Base-by-base conservation (phyloP, 495 filamentous ascomycete genomes). In the Penicillium cosmopolitanum region DNA sequence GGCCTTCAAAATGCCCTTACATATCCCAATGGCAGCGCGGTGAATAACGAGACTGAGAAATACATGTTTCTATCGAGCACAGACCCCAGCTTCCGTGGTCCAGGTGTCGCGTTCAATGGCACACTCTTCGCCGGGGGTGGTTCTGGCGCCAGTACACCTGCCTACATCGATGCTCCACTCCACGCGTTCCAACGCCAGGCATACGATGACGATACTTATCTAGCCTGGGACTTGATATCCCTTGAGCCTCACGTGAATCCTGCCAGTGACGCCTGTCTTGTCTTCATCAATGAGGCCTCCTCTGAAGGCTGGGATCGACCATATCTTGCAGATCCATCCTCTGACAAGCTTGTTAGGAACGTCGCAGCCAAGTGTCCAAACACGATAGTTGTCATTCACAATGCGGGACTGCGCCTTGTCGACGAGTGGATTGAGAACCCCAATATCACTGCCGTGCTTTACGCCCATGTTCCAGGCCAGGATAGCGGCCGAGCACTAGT, bases 391-490 rank as follows among this genome's bases (percentile, higher is more conserved):
- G 66, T 83, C 7, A 59, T 81, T 16, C 80, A 84, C 57, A 71
- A 67, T 5, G 68, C 56, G 44, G 77, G 79, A 8, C 69, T 56
- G 13, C 60, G 60, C 15, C 42, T 33, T 28, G 80, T 87, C 12
- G 65, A 69, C 31, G 52, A 64, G 0, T 79, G 74, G 72, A 63
- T 74, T 25, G 51, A 66, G 25, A 67, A 84, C 1, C 80, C 82
- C 15, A 82, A 79, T 56, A 77, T 93, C 52, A 90, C 88, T 54
- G 89, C 82, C 4, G 82, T 93, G 2, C 65, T 93, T 21, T 79
- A 89, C 48, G 90, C 88, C 21, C 85, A 91, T 61, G 76, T 93
- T 0, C 90, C 88, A 0, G 88, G 89, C 42, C 84, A 93, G 66
- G 89, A 92, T 61, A 86, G 82, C 13, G 90, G 90, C 12, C 86